Conservation (phyloP, 257 asterid species). For the Leptodermis oblonga region DNA sequence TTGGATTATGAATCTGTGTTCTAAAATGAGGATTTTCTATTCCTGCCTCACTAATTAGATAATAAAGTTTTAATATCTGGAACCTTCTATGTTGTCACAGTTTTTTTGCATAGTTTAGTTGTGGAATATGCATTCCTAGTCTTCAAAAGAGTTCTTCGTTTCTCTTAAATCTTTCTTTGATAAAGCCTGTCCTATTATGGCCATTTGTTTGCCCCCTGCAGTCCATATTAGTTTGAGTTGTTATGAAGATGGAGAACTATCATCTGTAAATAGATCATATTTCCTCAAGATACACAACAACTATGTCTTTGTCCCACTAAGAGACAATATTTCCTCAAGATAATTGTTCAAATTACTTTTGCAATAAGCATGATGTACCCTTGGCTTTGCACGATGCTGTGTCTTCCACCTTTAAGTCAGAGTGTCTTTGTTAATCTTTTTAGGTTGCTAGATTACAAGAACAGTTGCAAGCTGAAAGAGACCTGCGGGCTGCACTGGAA, state of each 20-base stretch:
- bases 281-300: background rate
- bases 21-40: background rate
- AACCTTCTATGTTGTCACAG: background rate
- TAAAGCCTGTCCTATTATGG: background rate
- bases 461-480: slow-evolving; percentile 98
- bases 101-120: background rate
- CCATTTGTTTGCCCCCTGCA: background rate
- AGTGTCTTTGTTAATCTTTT: slow-evolving; percentile 10
- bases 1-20: background rate
- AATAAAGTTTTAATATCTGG: background rate
- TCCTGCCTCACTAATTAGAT: background rate
- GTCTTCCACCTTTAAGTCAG: background rate
- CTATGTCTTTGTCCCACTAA: no score
- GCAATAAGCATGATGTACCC: no score
- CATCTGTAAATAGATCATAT: background rate
- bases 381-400: background rate
- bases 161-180: background rate
- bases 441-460: slow-evolving; percentile 94
- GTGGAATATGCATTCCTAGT: background rate
- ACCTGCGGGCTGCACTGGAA: slow-evolving; percentile 88
- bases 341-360: background rate
- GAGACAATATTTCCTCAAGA: background rate
- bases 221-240: background rate
- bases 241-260: background rate
- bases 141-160: background rate